Base-by-base conservation (phyloP, 495 filamentous ascomycete genomes). In the Tetracladium marchalianum region DNA sequence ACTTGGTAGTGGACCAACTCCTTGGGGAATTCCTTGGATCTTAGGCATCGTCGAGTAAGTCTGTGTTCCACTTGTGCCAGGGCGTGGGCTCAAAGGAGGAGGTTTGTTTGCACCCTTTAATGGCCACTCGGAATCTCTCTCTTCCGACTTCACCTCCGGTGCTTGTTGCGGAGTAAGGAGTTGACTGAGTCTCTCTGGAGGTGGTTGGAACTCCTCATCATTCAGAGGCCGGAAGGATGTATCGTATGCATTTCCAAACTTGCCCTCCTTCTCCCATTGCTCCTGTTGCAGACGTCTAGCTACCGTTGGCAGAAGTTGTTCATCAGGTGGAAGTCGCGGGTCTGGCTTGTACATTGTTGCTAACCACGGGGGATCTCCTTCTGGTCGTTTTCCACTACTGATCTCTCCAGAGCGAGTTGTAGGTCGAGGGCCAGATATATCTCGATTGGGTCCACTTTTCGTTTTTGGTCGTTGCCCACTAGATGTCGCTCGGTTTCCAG, bases 281-380 rank as follows among this genome's bases (percentile, higher is more conserved):
- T 96, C 87, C 69, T 96, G 92, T 59, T 89, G 83, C 65, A 97
- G 73, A 50, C 84, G 77, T 56, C 82, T 92, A 35, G 92, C 92
- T 48, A 95, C 87, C 0, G 92, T 98, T 2, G 92, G 92, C 13
- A 98, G 76, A 43, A 98, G 77, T 60, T 98, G 92, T 62, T 97
- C 85, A 46, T 98, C 92, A 11, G 87, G 92, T 34, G 92, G 92
- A 11, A 98, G 74, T 34, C 88, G 81, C 33, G 92, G 92, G 61
- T 98, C 92, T 2, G 92, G 93, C 56, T 92, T 93, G 62, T 95
- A 98, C 69, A 93, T 92, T 0, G 82, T 82, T 13, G 89, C 80
- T 63, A 96, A 77, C 92, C 93, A 97, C 33, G 93, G 93, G 7
- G 92, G 84, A 42, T 96, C 90, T 12, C 92, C 93, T 66, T 97